These are phyloP conservation scores for Capillidium heterosporum DNA, from an alignment of 371 early-diverging fungal genomes.

Conservation along the genomic window DNA sequence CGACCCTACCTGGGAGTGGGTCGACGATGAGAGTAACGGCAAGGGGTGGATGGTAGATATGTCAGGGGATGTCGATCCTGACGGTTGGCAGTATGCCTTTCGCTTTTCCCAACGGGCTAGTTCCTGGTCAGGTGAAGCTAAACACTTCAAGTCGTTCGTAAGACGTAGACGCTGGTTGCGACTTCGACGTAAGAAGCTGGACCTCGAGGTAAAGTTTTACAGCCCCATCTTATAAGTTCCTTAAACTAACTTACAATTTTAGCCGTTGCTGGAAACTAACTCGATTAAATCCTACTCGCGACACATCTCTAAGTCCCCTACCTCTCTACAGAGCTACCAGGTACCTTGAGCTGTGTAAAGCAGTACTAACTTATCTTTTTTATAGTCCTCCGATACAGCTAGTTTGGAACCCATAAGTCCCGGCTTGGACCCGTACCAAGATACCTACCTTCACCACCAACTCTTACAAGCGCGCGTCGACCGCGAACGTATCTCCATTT, in stretches of 20 bases:
- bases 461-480: not conserved
- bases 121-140: conserved; percentile 28
- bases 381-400: not conserved
- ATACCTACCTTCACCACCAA: not conserved
- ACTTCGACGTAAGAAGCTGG: conserved; percentile 20
- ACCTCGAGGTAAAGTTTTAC: not conserved
- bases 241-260: not conserved
- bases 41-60: conserved; percentile 52
- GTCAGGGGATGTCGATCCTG: conserved; percentile 45
- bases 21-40: conserved; percentile 16
- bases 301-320: too few relatives aligned
- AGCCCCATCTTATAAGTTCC: not conserved
- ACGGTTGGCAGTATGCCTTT: conserved; percentile 16
- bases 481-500: not conserved
- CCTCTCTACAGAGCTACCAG: not conserved
- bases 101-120: conserved; percentile 19
- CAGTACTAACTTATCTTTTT: not conserved
- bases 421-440: not conserved
- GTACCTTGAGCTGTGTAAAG: not conserved
- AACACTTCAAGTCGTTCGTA: conserved; percentile 37
- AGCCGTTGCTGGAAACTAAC: not conserved
- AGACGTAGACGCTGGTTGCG: conserved; percentile 38
- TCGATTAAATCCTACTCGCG: too few relatives aligned
- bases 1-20: conserved; percentile 48
- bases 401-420: not conserved